Percentiles rank a stretch among this genome's conserved stretches.
Evolutionary conservation across 345 rosid species (phyloP).

Genomic region (Bruguiera parviflora): DNA sequence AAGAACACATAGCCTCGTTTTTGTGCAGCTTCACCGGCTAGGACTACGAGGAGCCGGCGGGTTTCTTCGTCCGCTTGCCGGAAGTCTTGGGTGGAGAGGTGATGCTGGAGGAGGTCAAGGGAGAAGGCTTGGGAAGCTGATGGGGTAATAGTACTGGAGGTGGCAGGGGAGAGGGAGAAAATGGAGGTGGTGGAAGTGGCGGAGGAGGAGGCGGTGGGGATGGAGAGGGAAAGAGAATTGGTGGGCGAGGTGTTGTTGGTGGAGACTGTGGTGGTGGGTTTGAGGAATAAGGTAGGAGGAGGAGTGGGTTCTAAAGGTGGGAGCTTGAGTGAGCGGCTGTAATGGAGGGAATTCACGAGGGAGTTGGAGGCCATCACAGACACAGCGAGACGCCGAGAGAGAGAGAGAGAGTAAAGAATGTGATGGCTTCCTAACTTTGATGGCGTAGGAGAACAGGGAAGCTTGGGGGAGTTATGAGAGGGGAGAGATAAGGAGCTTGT

Average conservation of each 20-base stretch:
- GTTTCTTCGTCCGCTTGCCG: constrained; percentile 90
- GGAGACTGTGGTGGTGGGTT: constrained; percentile 10
- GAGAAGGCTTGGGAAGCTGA: constrained; percentile 42
- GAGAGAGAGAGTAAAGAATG: not conserved
- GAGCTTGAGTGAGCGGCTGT: constrained; percentile 21
- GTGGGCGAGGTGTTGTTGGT: constrained; percentile 33
- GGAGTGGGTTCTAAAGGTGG: constrained; percentile 25
- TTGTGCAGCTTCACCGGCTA: constrained; percentile 70
- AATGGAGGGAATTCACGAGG: constrained; percentile 38
- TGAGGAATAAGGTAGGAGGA: constrained; percentile 14
- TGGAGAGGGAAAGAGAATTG: constrained; percentile 19
- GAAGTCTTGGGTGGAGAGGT: constrained; percentile 60
- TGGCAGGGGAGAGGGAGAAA: constrained; percentile 23
- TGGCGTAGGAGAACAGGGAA: not conserved
- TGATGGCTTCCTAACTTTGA: not conserved
- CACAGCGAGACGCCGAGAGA: not conserved
- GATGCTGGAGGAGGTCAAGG: constrained; percentile 60
- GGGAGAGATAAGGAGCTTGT: constrained; percentile 21
- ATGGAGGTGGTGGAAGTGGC: constrained; percentile 12
- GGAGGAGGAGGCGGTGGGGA: constrained; percentile 23
- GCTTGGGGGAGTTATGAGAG: constrained; percentile 1
- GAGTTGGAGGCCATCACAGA: constrained; percentile 45
- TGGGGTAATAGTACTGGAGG: constrained; percentile 24
- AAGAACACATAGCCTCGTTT: constrained; percentile 93
- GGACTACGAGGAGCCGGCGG: constrained; percentile 69